Percentiles rank a stretch among this genome's conserved stretches.
Evolutionary conservation across 1,284 basidiomycete species (phyloP).

Genomic region (Cryptococcus jaspeensis): DNA sequence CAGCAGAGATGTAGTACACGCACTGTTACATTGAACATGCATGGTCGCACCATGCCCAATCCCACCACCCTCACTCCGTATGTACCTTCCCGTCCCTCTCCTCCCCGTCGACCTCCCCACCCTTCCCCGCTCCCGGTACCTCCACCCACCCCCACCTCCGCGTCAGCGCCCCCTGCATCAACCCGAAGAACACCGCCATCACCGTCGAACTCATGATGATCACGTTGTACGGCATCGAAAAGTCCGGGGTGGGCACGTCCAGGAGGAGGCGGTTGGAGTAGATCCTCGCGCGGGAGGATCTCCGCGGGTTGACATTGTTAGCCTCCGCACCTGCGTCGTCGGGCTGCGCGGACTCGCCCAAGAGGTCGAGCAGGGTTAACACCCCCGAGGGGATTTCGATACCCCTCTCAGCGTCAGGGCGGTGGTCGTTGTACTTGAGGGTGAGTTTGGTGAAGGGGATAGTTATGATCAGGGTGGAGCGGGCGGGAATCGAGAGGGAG

Average conservation of each 20-base stretch:
- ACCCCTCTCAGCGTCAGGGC: constrained; percentile 90
- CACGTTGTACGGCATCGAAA: constrained; percentile 99
- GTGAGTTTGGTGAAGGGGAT: constrained; percentile 82
- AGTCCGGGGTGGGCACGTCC: constrained; percentile 92
- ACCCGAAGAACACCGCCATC: constrained; percentile 90
- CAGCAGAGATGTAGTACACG: too few relatives aligned
- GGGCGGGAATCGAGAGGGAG: constrained; percentile 67
- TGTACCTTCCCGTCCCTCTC: background rate
- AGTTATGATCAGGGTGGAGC: constrained; percentile 62
- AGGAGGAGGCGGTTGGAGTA: constrained; percentile 81
- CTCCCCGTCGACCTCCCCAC: background rate
- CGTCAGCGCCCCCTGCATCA: constrained; percentile 81
- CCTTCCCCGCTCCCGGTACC: constrained; percentile 8
- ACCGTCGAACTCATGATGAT: constrained; percentile 93
- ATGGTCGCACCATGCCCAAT: background rate
- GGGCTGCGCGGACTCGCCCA: constrained; percentile 18
- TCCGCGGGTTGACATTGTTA: background rate
- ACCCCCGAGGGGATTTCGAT: constrained; percentile 87
- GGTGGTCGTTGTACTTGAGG: constrained; percentile 91
- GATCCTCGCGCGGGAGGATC: constrained; percentile 53
- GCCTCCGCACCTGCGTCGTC: background rate
- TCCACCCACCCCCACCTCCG: constrained; percentile 65
- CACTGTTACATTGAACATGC: too few relatives aligned
- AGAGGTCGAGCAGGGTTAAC: constrained; percentile 50
- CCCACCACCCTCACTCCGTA: background rate